A percentile compares a stretch with the other conserved stretches of the same genome.
These are phyloP conservation scores for Biscutella auriculata DNA, from an alignment of 441 rosid species.

Conservation along the genomic window DNA sequence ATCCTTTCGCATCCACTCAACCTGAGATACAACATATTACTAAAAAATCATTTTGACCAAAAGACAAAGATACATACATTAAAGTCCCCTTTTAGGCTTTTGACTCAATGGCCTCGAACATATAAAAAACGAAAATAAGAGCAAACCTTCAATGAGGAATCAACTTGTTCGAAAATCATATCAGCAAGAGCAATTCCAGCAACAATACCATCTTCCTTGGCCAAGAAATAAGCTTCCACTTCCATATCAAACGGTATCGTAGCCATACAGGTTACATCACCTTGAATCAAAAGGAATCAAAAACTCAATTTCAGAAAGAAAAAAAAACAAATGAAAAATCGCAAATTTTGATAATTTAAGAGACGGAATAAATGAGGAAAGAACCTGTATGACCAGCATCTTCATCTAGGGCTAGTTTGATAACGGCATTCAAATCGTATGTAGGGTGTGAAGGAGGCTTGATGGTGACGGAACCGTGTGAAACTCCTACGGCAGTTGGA, in stretches of 20 bases:
- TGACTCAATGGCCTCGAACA: too few relatives aligned
- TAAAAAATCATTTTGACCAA: not conserved
- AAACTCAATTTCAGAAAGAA: conserved; percentile 1
- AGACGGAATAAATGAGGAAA: not conserved
- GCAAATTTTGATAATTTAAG: not conserved
- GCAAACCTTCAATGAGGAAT: conserved; percentile 62
- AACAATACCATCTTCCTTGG: conserved; percentile 75
- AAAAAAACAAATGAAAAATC: conserved; percentile 9
- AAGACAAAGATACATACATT: conserved; percentile 3
- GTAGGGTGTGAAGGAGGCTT: conserved; percentile 93
- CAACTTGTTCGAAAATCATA: conserved; percentile 70
- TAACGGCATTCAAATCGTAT: conserved; percentile 59
- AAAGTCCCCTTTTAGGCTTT: too few relatives aligned
- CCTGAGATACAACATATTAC: conserved; percentile 35
- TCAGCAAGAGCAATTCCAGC: conserved; percentile 77
- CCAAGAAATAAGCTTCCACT: conserved; percentile 86
- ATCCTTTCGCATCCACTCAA: conserved; percentile 72
- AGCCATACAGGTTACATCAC: conserved; percentile 89
- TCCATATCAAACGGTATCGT: conserved; percentile 73
- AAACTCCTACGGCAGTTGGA: conserved; percentile 20
- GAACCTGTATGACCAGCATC: conserved; percentile 88
- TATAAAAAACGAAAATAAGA: too few relatives aligned
- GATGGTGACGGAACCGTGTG: conserved; percentile 33
- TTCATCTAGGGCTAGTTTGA: conserved; percentile 75
- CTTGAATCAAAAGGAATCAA: conserved; percentile 27